Conservation (phyloP, 2,329 filamentous ascomycete genomes). For the Anisogramma anomala region DNA sequence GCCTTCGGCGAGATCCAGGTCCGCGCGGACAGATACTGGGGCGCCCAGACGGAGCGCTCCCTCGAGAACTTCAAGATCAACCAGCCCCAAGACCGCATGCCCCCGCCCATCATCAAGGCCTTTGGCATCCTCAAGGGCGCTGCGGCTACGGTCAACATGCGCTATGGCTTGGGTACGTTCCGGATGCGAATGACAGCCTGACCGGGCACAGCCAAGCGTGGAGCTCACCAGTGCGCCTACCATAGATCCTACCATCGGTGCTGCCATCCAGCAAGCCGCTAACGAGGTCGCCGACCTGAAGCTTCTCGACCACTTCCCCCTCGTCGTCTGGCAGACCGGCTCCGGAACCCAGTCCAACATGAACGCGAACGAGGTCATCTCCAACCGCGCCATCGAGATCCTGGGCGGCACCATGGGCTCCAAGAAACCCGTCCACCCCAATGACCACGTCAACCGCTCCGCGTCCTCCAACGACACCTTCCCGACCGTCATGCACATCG, state of each 20-base stretch:
- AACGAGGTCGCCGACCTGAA: slow-evolving; percentile 87
- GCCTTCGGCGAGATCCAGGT: slow-evolving; percentile 97
- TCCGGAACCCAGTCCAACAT: slow-evolving; percentile 99
- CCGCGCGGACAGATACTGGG: slow-evolving; percentile 90
- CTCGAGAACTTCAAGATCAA: slow-evolving; percentile 98
- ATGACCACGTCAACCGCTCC: slow-evolving; percentile 99
- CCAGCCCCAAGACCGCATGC: slow-evolving; percentile 98
- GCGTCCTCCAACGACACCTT: slow-evolving; percentile 99
- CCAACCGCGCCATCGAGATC: slow-evolving; percentile 97
- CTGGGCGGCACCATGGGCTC: slow-evolving; percentile 84
- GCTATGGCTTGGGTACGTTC: slow-evolving; percentile 68
- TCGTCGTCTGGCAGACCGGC: slow-evolving; percentile 98
- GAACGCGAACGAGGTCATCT: slow-evolving; percentile 99
- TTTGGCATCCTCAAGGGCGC: slow-evolving; percentile 97
- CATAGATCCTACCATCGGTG: slow-evolving; percentile 73
- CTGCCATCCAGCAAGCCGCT: slow-evolving; percentile 90
- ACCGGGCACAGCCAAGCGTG: not conserved
- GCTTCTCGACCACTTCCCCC: slow-evolving; percentile 92
- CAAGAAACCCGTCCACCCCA: slow-evolving; percentile 98
- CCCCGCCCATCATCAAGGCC: slow-evolving; percentile 77
- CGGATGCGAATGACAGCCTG: not conserved
- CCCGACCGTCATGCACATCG: slow-evolving; percentile 99
- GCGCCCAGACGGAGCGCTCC: slow-evolving; percentile 91
- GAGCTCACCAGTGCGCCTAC: slow-evolving; percentile 1
- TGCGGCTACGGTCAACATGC: slow-evolving; percentile 90